phyloP scores from a whole-genome alignment of 306 rosid genomes.

The Cucumis cinereus region DNA sequence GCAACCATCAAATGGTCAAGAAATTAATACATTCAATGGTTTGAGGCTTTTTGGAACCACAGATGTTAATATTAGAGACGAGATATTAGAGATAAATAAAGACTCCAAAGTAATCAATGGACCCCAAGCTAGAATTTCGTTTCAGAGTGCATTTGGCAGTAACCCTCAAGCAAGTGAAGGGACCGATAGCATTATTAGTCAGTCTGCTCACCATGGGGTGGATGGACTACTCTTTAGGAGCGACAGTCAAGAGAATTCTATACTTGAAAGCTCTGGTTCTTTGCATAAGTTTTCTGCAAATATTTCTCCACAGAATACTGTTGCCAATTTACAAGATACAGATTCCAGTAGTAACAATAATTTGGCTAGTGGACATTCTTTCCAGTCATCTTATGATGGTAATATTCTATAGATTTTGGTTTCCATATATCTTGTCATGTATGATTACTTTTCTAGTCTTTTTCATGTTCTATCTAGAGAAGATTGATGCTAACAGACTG shows the following conservation, averaged over 20 bases:
- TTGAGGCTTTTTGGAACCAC: constrained; percentile 17
- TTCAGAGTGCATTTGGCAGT: constrained; percentile 22
- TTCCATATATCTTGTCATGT: constrained; percentile 1
- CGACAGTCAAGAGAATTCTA: constrained; percentile 34
- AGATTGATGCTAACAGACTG: constrained; percentile 9
- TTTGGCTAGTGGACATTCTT: constrained; percentile 21
- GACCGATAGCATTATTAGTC: constrained; percentile 26
- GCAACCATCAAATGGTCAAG: constrained; percentile 26
- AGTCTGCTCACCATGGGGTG: constrained; percentile 24
- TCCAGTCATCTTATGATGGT: constrained; percentile 44
- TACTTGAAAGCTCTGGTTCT: constrained; percentile 22
- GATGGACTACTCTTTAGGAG: constrained; percentile 31
- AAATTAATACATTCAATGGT: constrained; percentile 24
- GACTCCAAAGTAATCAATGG: constrained; percentile 19
- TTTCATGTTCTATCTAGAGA: constrained; percentile 4
- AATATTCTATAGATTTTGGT: not conserved
- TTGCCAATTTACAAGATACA: constrained; percentile 19
- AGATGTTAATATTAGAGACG: constrained; percentile 25
- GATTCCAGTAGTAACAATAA: constrained; percentile 32
- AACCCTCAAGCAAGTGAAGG: constrained; percentile 29
- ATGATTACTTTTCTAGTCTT: constrained; percentile 1
- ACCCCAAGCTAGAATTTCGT: constrained; percentile 20
- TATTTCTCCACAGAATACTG: constrained; percentile 37
- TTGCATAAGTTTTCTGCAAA: constrained; percentile 30
- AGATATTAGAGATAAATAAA: constrained; percentile 21